phyloP scores from a whole-genome alignment of 306 rosid genomes.

The Leucaena leucocephala region DNA sequence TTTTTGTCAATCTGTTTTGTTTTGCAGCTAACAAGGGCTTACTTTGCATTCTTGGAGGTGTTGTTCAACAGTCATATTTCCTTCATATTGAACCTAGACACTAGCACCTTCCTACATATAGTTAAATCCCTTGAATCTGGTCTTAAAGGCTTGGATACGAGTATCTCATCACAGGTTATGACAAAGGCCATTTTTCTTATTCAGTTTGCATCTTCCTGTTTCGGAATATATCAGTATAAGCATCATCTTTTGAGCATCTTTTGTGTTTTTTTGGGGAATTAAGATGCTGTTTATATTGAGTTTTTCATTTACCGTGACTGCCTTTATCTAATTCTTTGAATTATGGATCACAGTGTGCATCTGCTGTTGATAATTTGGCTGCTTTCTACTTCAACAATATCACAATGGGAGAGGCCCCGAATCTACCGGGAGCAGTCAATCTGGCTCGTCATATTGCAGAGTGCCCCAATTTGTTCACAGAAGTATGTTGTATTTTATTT shows the following conservation, averaged over 20 bases:
- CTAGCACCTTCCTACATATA: constrained; percentile 83
- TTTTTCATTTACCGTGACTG: constrained; percentile 33
- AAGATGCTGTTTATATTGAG: not conserved
- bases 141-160: constrained; percentile 92
- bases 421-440: constrained; percentile 75
- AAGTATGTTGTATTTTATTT: constrained; percentile 58
- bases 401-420: constrained; percentile 92
- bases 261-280: not conserved
- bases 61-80: constrained; percentile 83
- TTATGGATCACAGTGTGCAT: constrained; percentile 82
- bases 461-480: constrained; percentile 93
- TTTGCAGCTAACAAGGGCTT: constrained; percentile 90
- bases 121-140: constrained; percentile 99
- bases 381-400: constrained; percentile 93
- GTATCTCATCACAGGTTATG: constrained; percentile 92
- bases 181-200: constrained; percentile 3
- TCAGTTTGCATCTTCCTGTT: constrained; percentile 26
- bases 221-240: constrained; percentile 16
- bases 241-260: not conserved
- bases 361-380: constrained; percentile 95
- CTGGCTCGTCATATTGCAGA: constrained; percentile 86
- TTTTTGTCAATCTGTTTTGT: constrained; percentile 22
- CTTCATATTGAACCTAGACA: constrained; percentile 77
- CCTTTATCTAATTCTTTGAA: constrained; percentile 29
- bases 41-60: constrained; percentile 96